Evolutionary conservation across 2,329 filamentous ascomycete species (phyloP), one percentile per base, ranked within the genome.

Genomic region (Rhytidhysteron rufulum): DNA sequence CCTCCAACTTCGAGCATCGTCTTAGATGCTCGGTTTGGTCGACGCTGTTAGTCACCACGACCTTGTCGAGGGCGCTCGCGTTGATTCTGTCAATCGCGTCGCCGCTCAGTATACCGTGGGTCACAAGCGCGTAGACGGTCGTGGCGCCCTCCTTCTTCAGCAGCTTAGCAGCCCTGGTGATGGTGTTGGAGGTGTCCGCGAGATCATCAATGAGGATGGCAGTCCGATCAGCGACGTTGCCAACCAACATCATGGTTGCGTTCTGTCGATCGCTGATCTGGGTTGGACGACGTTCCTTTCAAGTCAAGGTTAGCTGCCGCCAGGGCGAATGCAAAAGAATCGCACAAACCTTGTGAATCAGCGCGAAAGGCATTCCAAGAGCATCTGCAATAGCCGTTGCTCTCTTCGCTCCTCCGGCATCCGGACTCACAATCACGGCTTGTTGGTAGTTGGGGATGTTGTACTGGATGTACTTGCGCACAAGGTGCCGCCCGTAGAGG

Each of bases 31-130:
- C 86, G 24, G 82, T 73, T 66, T 97, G 93, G 33, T 91, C 88
- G 13, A 97, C 89, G 19, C 86, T 94, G 69, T 97, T 97, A 59
- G 93, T 97, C 41, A 96, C 90, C 29, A 96, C 79, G 19, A 98
- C 84, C 71, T 88, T 95, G 70, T 97, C 91, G 48, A 98, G 78
- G 17, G 87, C 83, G 45, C 88, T 95, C 19, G 88, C 88, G 60
- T 95, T 96, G 73, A 98, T 90, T 43, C 91, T 83, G 37, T 89
- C 83, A 57, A 97, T 93, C 39, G 91, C 91, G 64, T 98, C 91
- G 22, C 93, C 93, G 60, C 88, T 95, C 60, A 98, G 79, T 48
- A 97, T 88, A 39, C 91, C 93, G 62, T 98, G 93, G 4, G 93
- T 97, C 51, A 98, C 79, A 39, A 98, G 77, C 5, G 93, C 93